These are phyloP conservation scores for Omphalotus olearius DNA, from an alignment of 1,284 basidiomycete genomes.

Conservation along the genomic window DNA sequence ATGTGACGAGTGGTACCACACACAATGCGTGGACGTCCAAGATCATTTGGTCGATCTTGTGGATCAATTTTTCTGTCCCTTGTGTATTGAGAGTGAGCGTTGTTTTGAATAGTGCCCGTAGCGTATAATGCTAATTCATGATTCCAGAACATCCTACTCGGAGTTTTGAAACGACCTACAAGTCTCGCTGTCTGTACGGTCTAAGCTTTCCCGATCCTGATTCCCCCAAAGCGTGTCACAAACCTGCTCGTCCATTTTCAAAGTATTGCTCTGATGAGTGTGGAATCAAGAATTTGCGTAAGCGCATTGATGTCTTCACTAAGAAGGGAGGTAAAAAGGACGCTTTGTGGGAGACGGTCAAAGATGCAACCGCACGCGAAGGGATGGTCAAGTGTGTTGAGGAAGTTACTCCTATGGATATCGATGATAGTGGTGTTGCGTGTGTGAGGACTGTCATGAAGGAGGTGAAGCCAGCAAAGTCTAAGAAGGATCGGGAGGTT, in stretches of 20 bases:
- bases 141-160: conserved; percentile 54
- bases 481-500: conserved; percentile 49
- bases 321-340: conserved; percentile 56
- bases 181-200: conserved; percentile 66
- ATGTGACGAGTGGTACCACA: conserved; percentile 90
- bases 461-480: conserved; percentile 28
- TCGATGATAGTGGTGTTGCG: conserved; percentile 30
- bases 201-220: conserved; percentile 54
- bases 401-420: conserved; percentile 22
- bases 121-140: conserved; percentile 11
- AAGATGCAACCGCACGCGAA: conserved; percentile 61
- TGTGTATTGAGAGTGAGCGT: conserved; percentile 65
- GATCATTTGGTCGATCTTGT: conserved; percentile 78
- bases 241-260: conserved; percentile 72
- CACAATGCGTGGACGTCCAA: conserved; percentile 72
- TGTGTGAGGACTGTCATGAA: conserved; percentile 19
- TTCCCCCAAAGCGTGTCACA: conserved; percentile 67
- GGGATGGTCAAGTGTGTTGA: conserved; percentile 52
- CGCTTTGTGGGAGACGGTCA: conserved; percentile 67
- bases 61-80: conserved; percentile 82
- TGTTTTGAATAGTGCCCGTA: conserved; percentile 1
- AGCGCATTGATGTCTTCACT: conserved; percentile 54
- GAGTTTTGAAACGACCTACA: conserved; percentile 71
- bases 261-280: conserved; percentile 85
- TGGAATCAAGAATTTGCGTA: conserved; percentile 64